Evolutionary conservation across 768 basidiomycete species (phyloP).

Genomic region (Suillus hirtellus): DNA sequence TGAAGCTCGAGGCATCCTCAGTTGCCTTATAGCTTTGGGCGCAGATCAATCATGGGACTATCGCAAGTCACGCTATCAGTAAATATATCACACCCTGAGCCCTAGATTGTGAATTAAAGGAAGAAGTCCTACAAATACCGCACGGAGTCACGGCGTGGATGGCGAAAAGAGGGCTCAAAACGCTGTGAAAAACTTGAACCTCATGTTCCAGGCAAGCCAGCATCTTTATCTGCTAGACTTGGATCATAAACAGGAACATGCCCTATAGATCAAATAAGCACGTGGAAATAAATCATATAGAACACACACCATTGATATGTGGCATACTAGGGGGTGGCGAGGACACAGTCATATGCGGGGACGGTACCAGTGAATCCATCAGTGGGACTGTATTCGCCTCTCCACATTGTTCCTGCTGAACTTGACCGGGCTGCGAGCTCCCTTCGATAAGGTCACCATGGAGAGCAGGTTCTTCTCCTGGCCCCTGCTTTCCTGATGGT

Average conservation of each 20-base stretch:
- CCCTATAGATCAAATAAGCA: slow-evolving; percentile 11
- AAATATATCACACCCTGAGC: slow-evolving; percentile 2
- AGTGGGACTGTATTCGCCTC: slow-evolving; percentile 18
- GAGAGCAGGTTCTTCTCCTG: slow-evolving; percentile 22
- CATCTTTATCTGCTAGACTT: slow-evolving; percentile 10
- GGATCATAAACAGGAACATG: slow-evolving; percentile 12
- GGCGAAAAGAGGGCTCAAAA: neutral
- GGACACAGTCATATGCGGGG: neutral
- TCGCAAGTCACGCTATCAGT: neutral
- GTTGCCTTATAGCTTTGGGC: neutral
- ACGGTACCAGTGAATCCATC: slow-evolving; percentile 10
- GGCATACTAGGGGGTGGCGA: slow-evolving; percentile 5
- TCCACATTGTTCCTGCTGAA: slow-evolving; percentile 21
- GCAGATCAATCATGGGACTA: neutral
- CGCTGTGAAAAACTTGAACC: neutral
- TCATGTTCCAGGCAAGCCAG: slow-evolving; percentile 8
- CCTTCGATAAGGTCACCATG: slow-evolving; percentile 19
- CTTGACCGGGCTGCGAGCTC: slow-evolving; percentile 6
- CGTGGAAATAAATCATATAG: neutral
- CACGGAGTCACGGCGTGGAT: neutral
- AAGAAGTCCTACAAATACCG: neutral
- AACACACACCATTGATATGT: slow-evolving; percentile 18
- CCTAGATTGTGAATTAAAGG: slow-evolving; percentile 6
- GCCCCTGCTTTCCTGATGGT: slow-evolving; percentile 30
- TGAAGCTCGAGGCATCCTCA: slow-evolving; percentile 2